These are phyloP conservation scores for Aspergillus neotritici DNA, from an alignment of 2,329 filamentous ascomycete species.

Conservation along the genomic window DNA sequence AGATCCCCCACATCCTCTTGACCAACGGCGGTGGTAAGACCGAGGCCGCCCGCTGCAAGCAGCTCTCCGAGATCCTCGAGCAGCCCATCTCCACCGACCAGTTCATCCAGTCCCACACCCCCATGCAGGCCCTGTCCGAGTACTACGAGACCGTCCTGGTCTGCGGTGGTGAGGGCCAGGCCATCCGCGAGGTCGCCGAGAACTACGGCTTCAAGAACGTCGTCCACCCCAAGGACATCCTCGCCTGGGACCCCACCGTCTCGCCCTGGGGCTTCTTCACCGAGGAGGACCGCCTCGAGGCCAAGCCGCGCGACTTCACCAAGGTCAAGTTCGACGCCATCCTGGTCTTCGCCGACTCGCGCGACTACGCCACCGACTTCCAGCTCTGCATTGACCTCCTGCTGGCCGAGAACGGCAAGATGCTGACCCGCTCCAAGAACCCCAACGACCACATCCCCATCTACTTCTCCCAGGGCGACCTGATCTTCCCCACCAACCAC, in stretches of 20 bases:
- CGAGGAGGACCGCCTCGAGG: constrained; percentile 60
- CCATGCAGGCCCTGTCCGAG: constrained; percentile 68
- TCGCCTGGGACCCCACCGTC: constrained; percentile 63
- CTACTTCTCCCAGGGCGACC: constrained; percentile 64
- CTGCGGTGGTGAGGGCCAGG: constrained; percentile 68
- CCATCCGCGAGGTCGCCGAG: constrained; percentile 67
- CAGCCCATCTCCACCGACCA: constrained; percentile 63
- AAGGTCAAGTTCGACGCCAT: constrained; percentile 69
- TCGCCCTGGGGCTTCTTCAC: constrained; percentile 65
- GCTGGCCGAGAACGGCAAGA: constrained; percentile 60
- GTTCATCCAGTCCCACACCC: constrained; percentile 73
- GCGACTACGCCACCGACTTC: constrained; percentile 69
- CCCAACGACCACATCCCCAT: constrained; percentile 64
- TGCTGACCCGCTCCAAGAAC: constrained; percentile 61
- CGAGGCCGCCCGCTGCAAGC: constrained; percentile 58
- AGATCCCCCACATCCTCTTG: constrained; percentile 69
- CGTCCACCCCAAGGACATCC: constrained; percentile 67
- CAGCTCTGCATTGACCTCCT: constrained; percentile 72
- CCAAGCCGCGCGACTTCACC: constrained; percentile 65
- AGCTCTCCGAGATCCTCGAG: constrained; percentile 61
- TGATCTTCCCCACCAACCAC: constrained; percentile 61
- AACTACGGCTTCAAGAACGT: constrained; percentile 69
- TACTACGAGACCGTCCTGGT: constrained; percentile 74
- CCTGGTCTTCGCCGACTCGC: constrained; percentile 67
- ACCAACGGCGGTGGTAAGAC: constrained; percentile 71